Evolutionary conservation across 371 early-diverging fungal species (phyloP), one percentile per base, ranked within the genome.

Genomic region (Mortierella sp.): DNA sequence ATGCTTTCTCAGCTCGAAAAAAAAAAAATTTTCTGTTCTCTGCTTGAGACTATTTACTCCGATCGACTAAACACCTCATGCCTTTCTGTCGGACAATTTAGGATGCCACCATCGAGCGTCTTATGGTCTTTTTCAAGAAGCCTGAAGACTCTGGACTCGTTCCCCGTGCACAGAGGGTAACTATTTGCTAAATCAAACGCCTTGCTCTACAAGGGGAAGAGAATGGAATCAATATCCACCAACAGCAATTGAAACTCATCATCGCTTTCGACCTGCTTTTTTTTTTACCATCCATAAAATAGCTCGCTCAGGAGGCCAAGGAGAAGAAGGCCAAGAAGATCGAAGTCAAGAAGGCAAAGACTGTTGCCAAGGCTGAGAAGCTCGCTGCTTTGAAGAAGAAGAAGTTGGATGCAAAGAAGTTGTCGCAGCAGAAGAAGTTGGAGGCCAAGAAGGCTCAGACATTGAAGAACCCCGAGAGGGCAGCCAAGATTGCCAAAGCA

Each of bases 41-140:
- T 37, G 37, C 37, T 9, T 5, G 9, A 37, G 9, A 3, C 5
- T 37, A 3, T 37, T 37, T 37, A 37, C 37, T 37, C 37, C 37
- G 37, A 37, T 37, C 37, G 37, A 37, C 37, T 37, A 37, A 37
- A 37, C 9, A 37, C 9, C 37, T 37, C 9, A 5, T 37, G 3
- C 9, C 37, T 37, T 37, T 37, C 9, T 37, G 3, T n/a, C n/a
- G n/a, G n/a, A n/a, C n/a, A n/a, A n/a, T 47, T 21, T 60, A 77
- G 79, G 79, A 77, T 69, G 72, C 72, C 29, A 60, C 72, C 59
- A 60, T 77, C 30, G 79, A 72, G 12, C 79, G 72, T 18, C n/a
- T 77, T 11, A 72, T 77, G 72, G 69, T 60, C 29, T 77, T 77
- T 55, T 69, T 77, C 56, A 77, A 77, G 66, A 77, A 77, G 63